phyloP scores from a whole-genome alignment of 2,329 filamentous ascomycete genomes.

The Apiospora hydei region DNA sequence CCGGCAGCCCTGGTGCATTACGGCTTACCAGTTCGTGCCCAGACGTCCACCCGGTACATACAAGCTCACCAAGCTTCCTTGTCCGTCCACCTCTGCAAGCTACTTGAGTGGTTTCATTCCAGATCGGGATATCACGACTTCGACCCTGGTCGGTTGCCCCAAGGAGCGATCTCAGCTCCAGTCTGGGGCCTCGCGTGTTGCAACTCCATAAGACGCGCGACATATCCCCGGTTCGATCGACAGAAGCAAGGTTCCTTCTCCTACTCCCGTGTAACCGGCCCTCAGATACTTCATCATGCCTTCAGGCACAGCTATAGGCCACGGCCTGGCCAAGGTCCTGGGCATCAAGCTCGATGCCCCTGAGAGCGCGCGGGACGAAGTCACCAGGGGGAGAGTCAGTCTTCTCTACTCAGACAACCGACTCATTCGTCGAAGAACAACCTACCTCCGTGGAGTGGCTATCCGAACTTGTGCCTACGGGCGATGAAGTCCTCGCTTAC shows the following conservation, averaged over 20 bases:
- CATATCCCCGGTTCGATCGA: background rate
- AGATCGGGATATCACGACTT: constrained; percentile 12
- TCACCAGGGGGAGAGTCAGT: constrained; percentile 80
- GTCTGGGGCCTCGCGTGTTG: constrained; percentile 10
- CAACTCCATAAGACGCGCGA: background rate
- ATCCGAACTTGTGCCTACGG: constrained; percentile 65
- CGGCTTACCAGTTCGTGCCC: too few relatives aligned
- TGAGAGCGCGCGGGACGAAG: constrained; percentile 64
- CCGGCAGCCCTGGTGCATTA: background rate
- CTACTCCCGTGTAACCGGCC: background rate
- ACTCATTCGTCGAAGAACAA: constrained; percentile 83
- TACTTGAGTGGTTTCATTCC: constrained; percentile 3
- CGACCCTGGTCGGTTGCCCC: constrained; percentile 4
- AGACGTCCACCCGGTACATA: background rate
- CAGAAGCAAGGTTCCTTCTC: background rate
- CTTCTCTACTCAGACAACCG: constrained; percentile 74
- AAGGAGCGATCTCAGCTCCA: background rate
- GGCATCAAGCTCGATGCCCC: constrained; percentile 82
- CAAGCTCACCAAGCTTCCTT: constrained; percentile 23
- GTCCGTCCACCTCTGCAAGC: constrained; percentile 11
- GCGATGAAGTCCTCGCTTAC: constrained; percentile 65
- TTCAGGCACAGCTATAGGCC: constrained; percentile 68
- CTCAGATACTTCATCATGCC: constrained; percentile 42
- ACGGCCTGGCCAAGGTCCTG: constrained; percentile 77
- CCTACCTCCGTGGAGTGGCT: constrained; percentile 81